Evolutionary conservation across 2,329 filamentous ascomycete species (phyloP).

Genomic region (Nemania sp.): DNA sequence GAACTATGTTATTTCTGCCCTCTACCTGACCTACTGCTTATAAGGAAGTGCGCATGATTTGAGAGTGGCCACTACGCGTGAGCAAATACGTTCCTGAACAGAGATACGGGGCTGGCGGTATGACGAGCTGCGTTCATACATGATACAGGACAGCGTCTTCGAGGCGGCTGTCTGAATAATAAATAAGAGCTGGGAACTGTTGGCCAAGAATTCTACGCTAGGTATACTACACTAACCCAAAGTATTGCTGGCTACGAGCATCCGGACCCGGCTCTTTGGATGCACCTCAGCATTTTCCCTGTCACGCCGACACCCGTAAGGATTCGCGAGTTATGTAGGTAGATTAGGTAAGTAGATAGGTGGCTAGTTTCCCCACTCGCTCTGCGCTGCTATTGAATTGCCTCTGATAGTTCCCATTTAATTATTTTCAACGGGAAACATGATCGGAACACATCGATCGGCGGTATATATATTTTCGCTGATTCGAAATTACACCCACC

Average conservation of each 20-base stretch:
- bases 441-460: too few species aligned
- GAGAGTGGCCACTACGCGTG: too few species aligned
- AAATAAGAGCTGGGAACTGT: slow-evolving; percentile 11
- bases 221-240: not conserved
- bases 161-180: not conserved
- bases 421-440: too few species aligned
- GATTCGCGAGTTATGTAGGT: slow-evolving; percentile 6
- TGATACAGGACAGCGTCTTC: not conserved
- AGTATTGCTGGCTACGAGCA: not conserved
- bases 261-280: slow-evolving; percentile 20
- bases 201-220: slow-evolving; percentile 1
- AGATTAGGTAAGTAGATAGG: not conserved
- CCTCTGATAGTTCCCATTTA: not conserved
- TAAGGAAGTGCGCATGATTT: too few species aligned
- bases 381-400: not conserved
- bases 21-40: too few species aligned
- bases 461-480: too few species aligned
- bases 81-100: slow-evolving; percentile 8
- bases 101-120: slow-evolving; percentile 6
- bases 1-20: too few species aligned
- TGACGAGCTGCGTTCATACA: not conserved
- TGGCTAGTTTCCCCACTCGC: not conserved
- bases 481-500: too few species aligned
- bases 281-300: slow-evolving; percentile 4
- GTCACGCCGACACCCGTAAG: not conserved